Evolutionary conservation across 768 basidiomycete species (phyloP), one percentile per base, ranked within the genome.

Genomic region (Tylopilus sp.): DNA sequence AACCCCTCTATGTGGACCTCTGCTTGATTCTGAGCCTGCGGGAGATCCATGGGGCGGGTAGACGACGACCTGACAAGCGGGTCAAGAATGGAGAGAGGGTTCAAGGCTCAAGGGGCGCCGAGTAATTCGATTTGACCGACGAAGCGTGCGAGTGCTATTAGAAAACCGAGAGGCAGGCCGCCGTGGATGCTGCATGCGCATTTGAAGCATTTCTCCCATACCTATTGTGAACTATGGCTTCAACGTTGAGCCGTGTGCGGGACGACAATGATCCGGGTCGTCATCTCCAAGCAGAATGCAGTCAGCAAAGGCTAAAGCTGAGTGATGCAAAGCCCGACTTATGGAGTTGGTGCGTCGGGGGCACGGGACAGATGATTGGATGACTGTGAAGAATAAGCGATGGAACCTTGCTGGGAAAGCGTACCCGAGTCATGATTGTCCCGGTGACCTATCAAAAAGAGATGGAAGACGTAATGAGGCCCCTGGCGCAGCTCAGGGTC

Each of bases 221-320:
- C 45, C 41, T 53, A 57, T 63, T 57, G 39, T 6, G 36, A 31
- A 13, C 28, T 38, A 40, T 48, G 48, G 57, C 45, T 48, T 55
- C 50, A 64, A 48, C 43, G 28, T 57, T 54, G 53, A 44, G 35
- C 60, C 53, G 47, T 30, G 41, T 47, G 20, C 35, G 28, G 40
- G 26, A 41, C 17, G n/a, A 23, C 1, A 23, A 12, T 26, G 12
- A 6, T 6, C 38, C 48, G 46, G 43, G n/a, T 15, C 38, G 8
- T 26, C 28, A 17, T 33, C 21, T 26, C 45, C 52, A 43, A 50
- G 22, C n/a, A 13, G 11, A 45, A 30, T 47, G 22, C 23, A 25
- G 52, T 28, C 38, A 48, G 48, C 33, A 2, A 18, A 15, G 7
- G 15, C 20, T 3, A 21, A 15, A 6, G 43, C 39, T 48, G 57